These are phyloP conservation scores for Rauvolfia tetraphylla DNA, from an alignment of 257 asterid genomes.

Conservation along the genomic window DNA sequence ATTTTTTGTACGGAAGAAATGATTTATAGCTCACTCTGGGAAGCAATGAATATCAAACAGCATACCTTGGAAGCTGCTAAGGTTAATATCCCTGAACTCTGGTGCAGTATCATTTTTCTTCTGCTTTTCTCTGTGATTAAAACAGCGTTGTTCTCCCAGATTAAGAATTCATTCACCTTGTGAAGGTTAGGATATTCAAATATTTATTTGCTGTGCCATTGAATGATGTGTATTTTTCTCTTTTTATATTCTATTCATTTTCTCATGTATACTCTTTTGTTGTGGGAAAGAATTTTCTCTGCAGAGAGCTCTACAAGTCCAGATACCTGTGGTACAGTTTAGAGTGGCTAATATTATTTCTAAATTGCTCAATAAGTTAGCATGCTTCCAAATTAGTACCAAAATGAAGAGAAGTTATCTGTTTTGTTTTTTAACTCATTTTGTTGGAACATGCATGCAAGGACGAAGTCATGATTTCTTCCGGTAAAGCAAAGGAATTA, in stretches of 20 bases:
- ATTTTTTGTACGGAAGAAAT: slow-evolving; percentile 82
- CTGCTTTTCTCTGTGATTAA: slow-evolving; percentile 3
- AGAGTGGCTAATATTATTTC: neutral
- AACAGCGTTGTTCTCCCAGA: neutral
- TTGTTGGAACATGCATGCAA: too few species aligned
- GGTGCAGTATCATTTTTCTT: neutral
- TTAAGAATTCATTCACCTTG: neutral
- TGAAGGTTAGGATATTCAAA: neutral
- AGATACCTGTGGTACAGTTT: neutral
- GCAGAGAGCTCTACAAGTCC: neutral
- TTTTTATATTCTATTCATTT: neutral
- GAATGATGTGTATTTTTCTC: neutral
- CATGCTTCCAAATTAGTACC: neutral
- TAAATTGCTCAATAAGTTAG: neutral
- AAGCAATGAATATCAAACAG: slow-evolving; percentile 79
- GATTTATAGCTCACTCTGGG: slow-evolving; percentile 75
- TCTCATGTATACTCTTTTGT: neutral
- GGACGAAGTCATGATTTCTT: neutral
- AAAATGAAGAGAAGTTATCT: neutral
- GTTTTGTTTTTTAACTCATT: too few species aligned
- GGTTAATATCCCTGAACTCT: slow-evolving; percentile 37
- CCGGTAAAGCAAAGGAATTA: neutral
- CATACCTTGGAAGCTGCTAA: slow-evolving; percentile 49
- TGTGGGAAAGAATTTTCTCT: neutral
- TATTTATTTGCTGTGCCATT: neutral